Evolutionary conservation across 305 asterid genomes (phyloP).

Genomic region (Coffea humblotiana): DNA sequence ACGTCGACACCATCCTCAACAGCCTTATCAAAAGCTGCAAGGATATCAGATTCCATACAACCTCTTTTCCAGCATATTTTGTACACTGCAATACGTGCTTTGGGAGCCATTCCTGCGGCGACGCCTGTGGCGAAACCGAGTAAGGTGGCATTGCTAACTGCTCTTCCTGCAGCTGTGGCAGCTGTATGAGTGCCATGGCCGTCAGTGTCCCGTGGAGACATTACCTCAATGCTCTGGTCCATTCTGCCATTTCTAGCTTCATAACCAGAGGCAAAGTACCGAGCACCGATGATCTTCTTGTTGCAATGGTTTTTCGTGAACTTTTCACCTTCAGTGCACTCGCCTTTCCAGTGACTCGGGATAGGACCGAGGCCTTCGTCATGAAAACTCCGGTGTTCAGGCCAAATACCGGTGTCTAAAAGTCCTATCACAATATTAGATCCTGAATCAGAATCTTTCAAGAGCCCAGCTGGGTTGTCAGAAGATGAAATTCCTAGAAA

Average conservation of each 20-base stretch:
- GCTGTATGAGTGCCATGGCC: constrained; percentile 96
- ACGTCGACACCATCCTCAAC: constrained; percentile 78
- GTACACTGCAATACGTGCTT: constrained; percentile 68
- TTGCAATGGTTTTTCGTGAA: constrained; percentile 59
- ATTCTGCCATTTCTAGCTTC: constrained; percentile 39
- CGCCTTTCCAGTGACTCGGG: constrained; percentile 72
- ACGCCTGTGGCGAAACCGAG: constrained; percentile 65
- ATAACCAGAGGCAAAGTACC: constrained; percentile 55
- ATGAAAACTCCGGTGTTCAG: constrained; percentile 65
- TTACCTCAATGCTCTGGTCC: constrained; percentile 35
- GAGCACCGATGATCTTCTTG: constrained; percentile 65
- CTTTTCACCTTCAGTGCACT: constrained; percentile 50
- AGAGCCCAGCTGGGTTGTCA: constrained; percentile 33
- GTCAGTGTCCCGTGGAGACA: constrained; percentile 61
- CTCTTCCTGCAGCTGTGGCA: constrained; percentile 81
- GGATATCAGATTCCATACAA: constrained; percentile 79
- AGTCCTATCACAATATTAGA: constrained; percentile 65
- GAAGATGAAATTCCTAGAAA: constrained; percentile 53
- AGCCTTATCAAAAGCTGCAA: constrained; percentile 74
- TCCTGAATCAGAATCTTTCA: constrained; percentile 61
- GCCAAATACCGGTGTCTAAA: constrained; percentile 78
- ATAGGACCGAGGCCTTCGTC: constrained; percentile 65
- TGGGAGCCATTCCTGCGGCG: constrained; percentile 78
- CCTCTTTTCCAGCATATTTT: constrained; percentile 83
- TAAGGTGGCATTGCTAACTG: constrained; percentile 62